phyloP scores from a whole-genome alignment of 2,329 filamentous ascomycete genomes.

The Sporothrix sp. region DNA sequence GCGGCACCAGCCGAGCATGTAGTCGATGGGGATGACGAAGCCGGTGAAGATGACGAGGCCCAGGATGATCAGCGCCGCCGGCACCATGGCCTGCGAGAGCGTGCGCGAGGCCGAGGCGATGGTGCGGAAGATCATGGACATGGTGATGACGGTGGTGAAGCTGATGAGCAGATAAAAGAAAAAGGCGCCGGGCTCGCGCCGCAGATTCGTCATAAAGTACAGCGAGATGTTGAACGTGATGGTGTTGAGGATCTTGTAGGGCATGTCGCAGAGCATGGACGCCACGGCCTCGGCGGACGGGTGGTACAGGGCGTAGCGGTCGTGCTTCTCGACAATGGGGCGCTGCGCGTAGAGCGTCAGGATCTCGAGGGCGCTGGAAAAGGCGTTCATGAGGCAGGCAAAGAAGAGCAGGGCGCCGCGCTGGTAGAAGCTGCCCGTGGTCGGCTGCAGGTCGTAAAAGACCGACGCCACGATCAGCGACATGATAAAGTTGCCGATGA shows the following conservation, averaged over 20 bases:
- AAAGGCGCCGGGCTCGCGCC: conserved; percentile 63
- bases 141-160: conserved; percentile 61
- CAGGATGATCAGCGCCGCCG: conserved; percentile 51
- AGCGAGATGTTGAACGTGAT: conserved; percentile 69
- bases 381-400: conserved; percentile 77
- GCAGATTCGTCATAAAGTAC: conserved; percentile 81
- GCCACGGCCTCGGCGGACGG: conserved; percentile 80
- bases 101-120: conserved; percentile 70
- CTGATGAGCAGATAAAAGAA: conserved; percentile 78
- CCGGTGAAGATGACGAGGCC: conserved; percentile 61
- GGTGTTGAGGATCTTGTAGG: conserved; percentile 67
- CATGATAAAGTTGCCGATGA: conserved; percentile 65
- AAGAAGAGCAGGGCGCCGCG: conserved; percentile 80
- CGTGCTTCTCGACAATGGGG: conserved; percentile 85
- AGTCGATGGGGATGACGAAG: conserved; percentile 51
- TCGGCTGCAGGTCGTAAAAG: conserved; percentile 63
- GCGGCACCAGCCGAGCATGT: conserved; percentile 72
- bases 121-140: conserved; percentile 80
- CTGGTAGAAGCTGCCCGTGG: conserved; percentile 65
- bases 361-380: conserved; percentile 73
- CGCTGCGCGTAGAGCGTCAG: conserved; percentile 79
- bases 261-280: conserved; percentile 78
- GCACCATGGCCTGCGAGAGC: conserved; percentile 53
- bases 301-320: conserved; percentile 79
- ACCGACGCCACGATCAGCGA: conserved; percentile 69